Evolutionary conservation across 257 asterid species (phyloP).

Genomic region (Solanum ossicruentum): DNA sequence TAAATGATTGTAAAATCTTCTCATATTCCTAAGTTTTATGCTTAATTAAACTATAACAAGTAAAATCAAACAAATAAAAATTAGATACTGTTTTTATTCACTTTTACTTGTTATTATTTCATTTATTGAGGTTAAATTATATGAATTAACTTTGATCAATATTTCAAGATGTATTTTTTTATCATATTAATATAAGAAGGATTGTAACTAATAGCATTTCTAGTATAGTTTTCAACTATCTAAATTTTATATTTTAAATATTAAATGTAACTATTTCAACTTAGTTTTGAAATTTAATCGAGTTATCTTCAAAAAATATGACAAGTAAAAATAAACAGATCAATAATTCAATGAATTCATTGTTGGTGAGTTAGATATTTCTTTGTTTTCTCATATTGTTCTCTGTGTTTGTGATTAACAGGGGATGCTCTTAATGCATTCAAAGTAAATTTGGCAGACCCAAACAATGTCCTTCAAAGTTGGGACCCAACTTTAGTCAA

Average conservation of each 20-base stretch:
- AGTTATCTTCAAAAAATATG: no score
- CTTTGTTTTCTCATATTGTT: background rate
- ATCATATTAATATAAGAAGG: no score
- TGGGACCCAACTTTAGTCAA: slow-evolving; percentile 42
- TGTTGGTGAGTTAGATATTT: background rate
- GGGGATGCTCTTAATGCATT: slow-evolving; percentile 24
- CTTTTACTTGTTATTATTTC: no score
- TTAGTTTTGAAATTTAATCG: no score
- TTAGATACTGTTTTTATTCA: background rate
- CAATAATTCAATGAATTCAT: background rate
- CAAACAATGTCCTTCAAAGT: slow-evolving; percentile 38
- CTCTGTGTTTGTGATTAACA: background rate
- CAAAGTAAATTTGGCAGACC: slow-evolving; percentile 13
- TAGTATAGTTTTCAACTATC: no score
- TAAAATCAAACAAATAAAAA: background rate
- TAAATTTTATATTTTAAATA: no score
- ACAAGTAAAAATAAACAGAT: no score
- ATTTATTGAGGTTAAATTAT: no score
- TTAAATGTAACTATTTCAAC: no score
- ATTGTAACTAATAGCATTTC: no score
- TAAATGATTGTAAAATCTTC: background rate
- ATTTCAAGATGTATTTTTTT: no score
- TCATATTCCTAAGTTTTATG: background rate
- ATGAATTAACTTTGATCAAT: no score
- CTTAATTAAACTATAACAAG: background rate